Percentiles rank a stretch among this genome's conserved stretches.
Conservation (phyloP, 495 filamentous ascomycete genomes). For the Penicillium soppii region DNA sequence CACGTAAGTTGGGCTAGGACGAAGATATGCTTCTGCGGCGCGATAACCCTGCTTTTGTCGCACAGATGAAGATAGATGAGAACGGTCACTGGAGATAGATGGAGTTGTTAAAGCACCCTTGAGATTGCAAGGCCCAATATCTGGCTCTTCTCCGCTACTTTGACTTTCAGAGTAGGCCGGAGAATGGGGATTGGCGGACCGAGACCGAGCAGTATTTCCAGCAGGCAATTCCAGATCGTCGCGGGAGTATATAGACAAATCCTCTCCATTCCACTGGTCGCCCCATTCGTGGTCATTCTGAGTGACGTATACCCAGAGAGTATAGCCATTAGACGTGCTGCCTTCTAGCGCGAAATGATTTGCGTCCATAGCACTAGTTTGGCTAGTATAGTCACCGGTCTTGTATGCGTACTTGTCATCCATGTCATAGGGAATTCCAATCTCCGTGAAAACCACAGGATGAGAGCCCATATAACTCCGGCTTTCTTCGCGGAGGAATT, state of each 20-base stretch:
- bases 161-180: constrained; percentile 60
- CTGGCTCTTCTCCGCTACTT: constrained; percentile 52
- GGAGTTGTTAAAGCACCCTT: constrained; percentile 68
- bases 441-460: constrained; percentile 89
- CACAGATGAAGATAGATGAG: constrained; percentile 46
- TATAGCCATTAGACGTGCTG: constrained; percentile 75
- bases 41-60: constrained; percentile 66
- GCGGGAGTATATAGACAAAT: constrained; percentile 82
- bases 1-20: constrained; percentile 76
- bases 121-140: constrained; percentile 67
- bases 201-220: constrained; percentile 16
- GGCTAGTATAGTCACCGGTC: constrained; percentile 93
- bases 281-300: constrained; percentile 87
- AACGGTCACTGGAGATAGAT: constrained; percentile 62
- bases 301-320: constrained; percentile 82
- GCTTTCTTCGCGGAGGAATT: constrained; percentile 85
- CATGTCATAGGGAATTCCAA: constrained; percentile 99
- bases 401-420: constrained; percentile 92
- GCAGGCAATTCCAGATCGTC: constrained; percentile 72
- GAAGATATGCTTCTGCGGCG: constrained; percentile 87
- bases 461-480: constrained; percentile 84
- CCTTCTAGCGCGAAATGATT: constrained; percentile 93
- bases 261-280: constrained; percentile 97
- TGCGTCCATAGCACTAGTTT: constrained; percentile 92
- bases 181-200: constrained; percentile 46